phyloP scores from a whole-genome alignment of 495 filamentous ascomycete species.

The Daldinia caldariorum region DNA sequence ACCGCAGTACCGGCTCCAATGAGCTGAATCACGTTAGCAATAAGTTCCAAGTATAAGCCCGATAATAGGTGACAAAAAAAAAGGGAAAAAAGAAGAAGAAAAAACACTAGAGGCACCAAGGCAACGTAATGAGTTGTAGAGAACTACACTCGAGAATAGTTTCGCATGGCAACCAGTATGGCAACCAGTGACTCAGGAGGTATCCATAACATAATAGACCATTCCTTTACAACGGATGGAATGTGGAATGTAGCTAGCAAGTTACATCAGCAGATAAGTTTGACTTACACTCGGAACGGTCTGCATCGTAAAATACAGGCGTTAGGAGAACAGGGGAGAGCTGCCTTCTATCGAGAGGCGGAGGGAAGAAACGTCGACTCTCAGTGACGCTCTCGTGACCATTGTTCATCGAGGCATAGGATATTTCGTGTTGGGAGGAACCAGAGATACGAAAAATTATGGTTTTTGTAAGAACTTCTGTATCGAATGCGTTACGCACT shows the following conservation, averaged over 20 bases:
- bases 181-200: not conserved
- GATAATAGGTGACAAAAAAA: not conserved
- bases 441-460: constrained; percentile 45
- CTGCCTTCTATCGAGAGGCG: constrained; percentile 52
- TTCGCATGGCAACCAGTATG: not conserved
- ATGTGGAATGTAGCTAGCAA: constrained; percentile 16
- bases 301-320: constrained; percentile 64
- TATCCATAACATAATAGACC: not conserved
- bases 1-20: constrained; percentile 68
- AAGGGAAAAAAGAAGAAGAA: not conserved
- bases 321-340: constrained; percentile 53
- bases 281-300: constrained; percentile 71
- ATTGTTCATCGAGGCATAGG: constrained; percentile 49
- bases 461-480: constrained; percentile 28
- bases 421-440: constrained; percentile 37
- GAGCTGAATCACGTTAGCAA: constrained; percentile 54
- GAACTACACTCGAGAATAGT: not conserved
- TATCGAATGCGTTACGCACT: constrained; percentile 31
- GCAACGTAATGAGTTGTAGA: constrained; percentile 1
- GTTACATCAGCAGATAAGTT: constrained; percentile 19
- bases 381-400: constrained; percentile 47
- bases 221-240: constrained; percentile 6
- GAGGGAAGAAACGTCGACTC: constrained; percentile 49
- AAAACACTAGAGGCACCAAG: constrained; percentile 3
- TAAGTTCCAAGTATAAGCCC: constrained; percentile 23